phyloP scores from a whole-genome alignment of 1,284 basidiomycete genomes.

The Rhodofomes roseus region DNA sequence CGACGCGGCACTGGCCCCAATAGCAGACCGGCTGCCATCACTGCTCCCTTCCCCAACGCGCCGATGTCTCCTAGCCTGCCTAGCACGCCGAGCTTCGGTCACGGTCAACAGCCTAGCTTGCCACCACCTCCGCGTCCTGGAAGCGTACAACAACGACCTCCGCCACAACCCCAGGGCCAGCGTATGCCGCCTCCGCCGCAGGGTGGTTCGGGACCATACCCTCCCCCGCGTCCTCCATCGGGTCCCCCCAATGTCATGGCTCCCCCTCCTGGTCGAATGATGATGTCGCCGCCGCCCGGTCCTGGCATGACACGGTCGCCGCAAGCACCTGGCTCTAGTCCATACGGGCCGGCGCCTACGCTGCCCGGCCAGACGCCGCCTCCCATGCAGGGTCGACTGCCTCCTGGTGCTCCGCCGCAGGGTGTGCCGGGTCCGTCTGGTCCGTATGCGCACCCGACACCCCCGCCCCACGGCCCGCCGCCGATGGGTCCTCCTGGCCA shows the following conservation, averaged over 20 bases:
- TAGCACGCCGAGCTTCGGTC: slow-evolving; percentile 45
- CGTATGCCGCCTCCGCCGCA: slow-evolving; percentile 27
- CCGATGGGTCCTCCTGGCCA: slow-evolving; percentile 16
- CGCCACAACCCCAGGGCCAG: slow-evolving; percentile 43
- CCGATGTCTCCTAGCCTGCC: slow-evolving; percentile 40
- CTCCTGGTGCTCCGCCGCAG: slow-evolving; percentile 7
- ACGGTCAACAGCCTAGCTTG: slow-evolving; percentile 36
- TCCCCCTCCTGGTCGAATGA: slow-evolving; percentile 38
- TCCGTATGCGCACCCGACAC: slow-evolving; percentile 38
- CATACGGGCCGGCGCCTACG: slow-evolving; percentile 39
- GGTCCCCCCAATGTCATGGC: slow-evolving; percentile 30
- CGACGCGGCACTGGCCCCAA: slow-evolving; percentile 50
- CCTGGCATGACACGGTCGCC: slow-evolving; percentile 28
- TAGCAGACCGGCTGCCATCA: slow-evolving; percentile 70
- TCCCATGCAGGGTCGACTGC: slow-evolving; percentile 19
- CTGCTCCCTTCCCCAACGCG: slow-evolving; percentile 85
- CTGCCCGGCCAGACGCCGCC: slow-evolving; percentile 30
- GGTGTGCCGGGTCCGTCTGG: slow-evolving; percentile 25
- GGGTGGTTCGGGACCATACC: slow-evolving; percentile 28
- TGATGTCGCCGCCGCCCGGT: slow-evolving; percentile 34
- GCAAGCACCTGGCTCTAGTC: slow-evolving; percentile 24
- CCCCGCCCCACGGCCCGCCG: slow-evolving; percentile 33
- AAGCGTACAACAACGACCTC: slow-evolving; percentile 48
- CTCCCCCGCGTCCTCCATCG: slow-evolving; percentile 36
- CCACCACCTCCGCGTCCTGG: slow-evolving; percentile 64